Evolutionary conservation across 306 rosid species (phyloP), one percentile per base, ranked within the genome.

Genomic region (Purshia tridentata): DNA sequence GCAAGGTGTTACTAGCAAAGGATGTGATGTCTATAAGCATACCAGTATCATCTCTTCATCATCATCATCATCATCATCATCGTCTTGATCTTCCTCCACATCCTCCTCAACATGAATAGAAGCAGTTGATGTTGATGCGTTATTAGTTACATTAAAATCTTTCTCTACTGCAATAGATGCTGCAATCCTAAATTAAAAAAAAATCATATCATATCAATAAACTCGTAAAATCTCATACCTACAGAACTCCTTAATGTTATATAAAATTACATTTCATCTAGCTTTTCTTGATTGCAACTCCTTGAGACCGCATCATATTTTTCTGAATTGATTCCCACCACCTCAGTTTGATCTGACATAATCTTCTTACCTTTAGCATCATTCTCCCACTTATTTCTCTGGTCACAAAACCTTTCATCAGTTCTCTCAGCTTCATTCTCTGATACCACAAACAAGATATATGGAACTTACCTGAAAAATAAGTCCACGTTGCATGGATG

Each of bases 151-250:
- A 37, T 53, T 74, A 66, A 76, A 81, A 59, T 71, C 85, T 79
- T 87, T 90, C 88, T 93, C 97, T 58, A 86, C 96, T 70, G 76
- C 83, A 62, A 90, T 84, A 65, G 97, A 93, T 64, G 96, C 97
- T 11, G 96, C 98, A 91, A 90, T 66, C 97, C 98, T 93, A 87
- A 59, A 87, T 84, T 46, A 77, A 46, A 64, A 29, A 29, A 29
- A 29, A 50, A 40, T 22, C 52, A 44, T 70, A 12, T 10, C 6
- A 8, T 14, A 46, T 79, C 52, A 83, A 54, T 68, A 63, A 8
- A 65, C 65, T 48, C 83, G 72, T 73, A 66, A 78, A 80, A 78
- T 23, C 52, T 20, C 45, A 76, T 51, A 39, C 20, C 18, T 42
- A 48, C 40, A 66, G 8, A 69, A 76, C 71, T 49, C 66, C 22